Percentiles rank a stretch among this genome's conserved stretches.
Conservation (phyloP, 345 rosid genomes). For the Zanthoxylum bungeanum region DNA sequence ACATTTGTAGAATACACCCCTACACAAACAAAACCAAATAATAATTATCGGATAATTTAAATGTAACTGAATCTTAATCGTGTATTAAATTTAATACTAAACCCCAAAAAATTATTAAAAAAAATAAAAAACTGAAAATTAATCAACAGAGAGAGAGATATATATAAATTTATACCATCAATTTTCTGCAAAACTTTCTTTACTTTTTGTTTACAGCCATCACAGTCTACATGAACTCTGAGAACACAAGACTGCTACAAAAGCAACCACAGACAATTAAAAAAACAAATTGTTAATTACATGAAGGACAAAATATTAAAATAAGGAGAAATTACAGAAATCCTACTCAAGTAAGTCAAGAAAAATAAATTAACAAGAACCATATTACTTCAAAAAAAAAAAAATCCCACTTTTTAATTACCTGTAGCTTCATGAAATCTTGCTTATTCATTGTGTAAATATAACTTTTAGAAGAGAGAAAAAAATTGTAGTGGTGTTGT, state of each 20-base stretch:
- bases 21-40: slow-evolving; percentile 21
- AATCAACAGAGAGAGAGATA: not conserved
- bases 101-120: not conserved
- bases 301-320: not conserved
- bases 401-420: not conserved
- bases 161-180: slow-evolving; percentile 60
- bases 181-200: slow-evolving; percentile 73
- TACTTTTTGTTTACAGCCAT: slow-evolving; percentile 86
- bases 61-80: no score
- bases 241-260: slow-evolving; percentile 75
- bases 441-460: not conserved
- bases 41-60: no score
- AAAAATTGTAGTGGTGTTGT: no score
- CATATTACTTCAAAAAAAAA: not conserved
- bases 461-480: not conserved
- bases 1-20: slow-evolving; percentile 67
- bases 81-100: no score
- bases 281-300: no score
- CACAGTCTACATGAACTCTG: slow-evolving; percentile 88
- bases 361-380: no score
- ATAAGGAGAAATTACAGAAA: not conserved
- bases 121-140: not conserved
- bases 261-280: no score
- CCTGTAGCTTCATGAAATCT: slow-evolving; percentile 21
- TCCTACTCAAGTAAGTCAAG: not conserved